Evolutionary conservation across 768 basidiomycete genomes (phyloP).

Genomic region (Mrakia blollopis): DNA sequence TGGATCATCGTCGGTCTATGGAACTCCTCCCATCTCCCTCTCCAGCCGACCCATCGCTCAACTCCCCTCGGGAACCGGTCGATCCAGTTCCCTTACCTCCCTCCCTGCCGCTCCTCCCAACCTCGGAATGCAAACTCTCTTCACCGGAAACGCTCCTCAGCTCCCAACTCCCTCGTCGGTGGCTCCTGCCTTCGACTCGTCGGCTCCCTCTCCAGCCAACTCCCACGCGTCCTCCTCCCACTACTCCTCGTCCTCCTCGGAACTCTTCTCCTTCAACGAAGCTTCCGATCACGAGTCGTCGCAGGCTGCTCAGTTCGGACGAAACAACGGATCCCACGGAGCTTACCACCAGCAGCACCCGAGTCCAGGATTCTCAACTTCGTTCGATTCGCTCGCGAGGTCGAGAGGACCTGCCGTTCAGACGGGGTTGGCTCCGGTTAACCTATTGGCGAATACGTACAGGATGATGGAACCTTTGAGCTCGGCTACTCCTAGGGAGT

Average conservation of each 20-base stretch:
- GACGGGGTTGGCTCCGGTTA: constrained; percentile 20
- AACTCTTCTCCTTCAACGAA: background rate
- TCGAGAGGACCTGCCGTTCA: background rate
- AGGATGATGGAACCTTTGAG: constrained; percentile 31
- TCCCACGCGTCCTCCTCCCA: constrained; percentile 21
- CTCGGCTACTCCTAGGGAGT: constrained; percentile 10
- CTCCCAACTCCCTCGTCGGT: background rate
- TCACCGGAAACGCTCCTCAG: constrained; percentile 1
- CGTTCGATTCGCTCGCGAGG: constrained; percentile 31
- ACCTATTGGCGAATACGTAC: constrained; percentile 14
- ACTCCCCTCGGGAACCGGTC: constrained; percentile 16
- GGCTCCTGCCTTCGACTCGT: background rate
- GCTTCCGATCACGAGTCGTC: constrained; percentile 14
- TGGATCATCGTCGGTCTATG: constrained; percentile 1
- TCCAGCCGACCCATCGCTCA: constrained; percentile 26
- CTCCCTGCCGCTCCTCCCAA: background rate
- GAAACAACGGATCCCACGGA: background rate
- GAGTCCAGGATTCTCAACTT: constrained; percentile 9
- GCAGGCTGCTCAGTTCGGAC: background rate
- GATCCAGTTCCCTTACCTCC: constrained; percentile 8
- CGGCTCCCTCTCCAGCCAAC: constrained; percentile 4
- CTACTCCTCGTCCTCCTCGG: constrained; percentile 25
- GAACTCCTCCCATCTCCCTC: background rate
- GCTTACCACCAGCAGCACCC: background rate
- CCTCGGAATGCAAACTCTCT: constrained; percentile 23